Conservation (phyloP, 495 filamentous ascomycete genomes). For the Tuber borchii region DNA sequence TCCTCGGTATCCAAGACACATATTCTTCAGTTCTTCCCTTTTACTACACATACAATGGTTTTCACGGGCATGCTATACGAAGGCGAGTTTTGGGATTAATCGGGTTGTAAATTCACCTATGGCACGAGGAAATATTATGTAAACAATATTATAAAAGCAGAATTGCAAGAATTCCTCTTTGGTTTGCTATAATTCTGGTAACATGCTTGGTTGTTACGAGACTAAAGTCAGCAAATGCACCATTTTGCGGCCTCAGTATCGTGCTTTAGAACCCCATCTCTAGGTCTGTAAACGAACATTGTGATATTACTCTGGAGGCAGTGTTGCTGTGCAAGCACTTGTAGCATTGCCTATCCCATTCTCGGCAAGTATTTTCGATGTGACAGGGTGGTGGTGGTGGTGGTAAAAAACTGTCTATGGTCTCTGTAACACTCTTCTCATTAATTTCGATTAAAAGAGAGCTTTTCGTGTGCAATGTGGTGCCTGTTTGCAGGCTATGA, state of each 20-base stretch:
- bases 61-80: neutral
- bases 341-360: neutral
- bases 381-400: neutral
- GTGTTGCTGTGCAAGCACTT: neutral
- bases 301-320: neutral
- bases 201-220: neutral
- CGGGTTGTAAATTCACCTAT: neutral
- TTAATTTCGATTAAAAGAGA: neutral
- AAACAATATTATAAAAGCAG: neutral
- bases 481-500: neutral
- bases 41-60: neutral
- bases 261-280: neutral
- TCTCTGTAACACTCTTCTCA: neutral
- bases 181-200: neutral
- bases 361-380: neutral
- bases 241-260: neutral
- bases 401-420: neutral
- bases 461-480: neutral
- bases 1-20: neutral
- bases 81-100: conserved; percentile 1
- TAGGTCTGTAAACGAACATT: neutral
- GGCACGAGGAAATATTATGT: conserved; percentile 1
- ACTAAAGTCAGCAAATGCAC: neutral
- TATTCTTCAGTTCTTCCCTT: neutral
- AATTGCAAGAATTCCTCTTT: neutral